A percentile compares a stretch with the other conserved stretches of the same genome.
phyloP scores from a whole-genome alignment of 495 filamentous ascomycete genomes.

The Darksidea phi region DNA sequence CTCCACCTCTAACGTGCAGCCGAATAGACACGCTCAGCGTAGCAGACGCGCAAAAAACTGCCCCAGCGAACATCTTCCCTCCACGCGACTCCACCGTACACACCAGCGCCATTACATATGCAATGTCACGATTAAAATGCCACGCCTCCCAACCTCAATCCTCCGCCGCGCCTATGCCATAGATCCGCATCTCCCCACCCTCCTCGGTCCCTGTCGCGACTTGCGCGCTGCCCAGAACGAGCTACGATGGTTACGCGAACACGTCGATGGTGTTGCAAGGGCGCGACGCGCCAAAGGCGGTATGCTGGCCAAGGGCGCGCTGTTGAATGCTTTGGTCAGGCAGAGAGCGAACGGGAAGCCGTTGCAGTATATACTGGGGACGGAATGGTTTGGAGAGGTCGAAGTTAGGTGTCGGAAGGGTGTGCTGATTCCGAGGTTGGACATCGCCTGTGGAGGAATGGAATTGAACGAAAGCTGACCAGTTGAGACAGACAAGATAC shows the following conservation, averaged over 20 bases:
- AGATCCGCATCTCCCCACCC: conserved; percentile 59
- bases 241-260: conserved; percentile 80
- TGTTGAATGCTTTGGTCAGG: conserved; percentile 45
- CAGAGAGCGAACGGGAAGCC: conserved; percentile 66
- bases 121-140: conserved; percentile 55
- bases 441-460: neutral
- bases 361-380: conserved; percentile 85
- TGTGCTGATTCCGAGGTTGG: conserved; percentile 67
- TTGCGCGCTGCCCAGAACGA: conserved; percentile 69
- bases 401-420: conserved; percentile 73
- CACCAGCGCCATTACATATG: too few relatives aligned
- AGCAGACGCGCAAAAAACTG: too few relatives aligned
- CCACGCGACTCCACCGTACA: too few relatives aligned
- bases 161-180: conserved; percentile 57
- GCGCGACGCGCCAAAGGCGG: conserved; percentile 11
- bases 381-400: conserved; percentile 81
- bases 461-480: neutral
- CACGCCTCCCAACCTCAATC: conserved; percentile 63
- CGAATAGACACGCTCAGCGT: too few relatives aligned
- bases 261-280: conserved; percentile 44
- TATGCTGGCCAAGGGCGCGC: conserved; percentile 3
- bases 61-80: too few relatives aligned
- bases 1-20: too few relatives aligned
- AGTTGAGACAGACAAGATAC: conserved; percentile 40
- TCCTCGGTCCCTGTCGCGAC: conserved; percentile 70